Evolutionary conservation across 176 grass and related monocot species (phyloP).

Genomic region (Chloris gayana): DNA sequence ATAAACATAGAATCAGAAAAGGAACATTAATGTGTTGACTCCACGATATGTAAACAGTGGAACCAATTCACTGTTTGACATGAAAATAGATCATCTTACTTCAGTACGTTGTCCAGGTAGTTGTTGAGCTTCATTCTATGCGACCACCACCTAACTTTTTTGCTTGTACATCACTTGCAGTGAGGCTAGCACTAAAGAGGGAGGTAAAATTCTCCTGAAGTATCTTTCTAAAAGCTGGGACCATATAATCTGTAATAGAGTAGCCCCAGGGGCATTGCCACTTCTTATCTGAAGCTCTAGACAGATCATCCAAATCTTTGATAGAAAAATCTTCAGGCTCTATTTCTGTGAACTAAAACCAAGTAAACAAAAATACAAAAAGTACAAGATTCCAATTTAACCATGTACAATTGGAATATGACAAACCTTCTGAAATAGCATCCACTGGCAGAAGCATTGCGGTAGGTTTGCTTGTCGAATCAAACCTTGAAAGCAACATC

Average conservation of each 20-base stretch:
- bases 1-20: slow-evolving; percentile 28
- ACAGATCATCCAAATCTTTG: slow-evolving; percentile 37
- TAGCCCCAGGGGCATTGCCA: slow-evolving; percentile 84
- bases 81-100: slow-evolving; percentile 54
- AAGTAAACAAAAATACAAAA: slow-evolving; percentile 33
- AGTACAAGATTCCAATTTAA: slow-evolving; percentile 15
- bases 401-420: slow-evolving; percentile 4
- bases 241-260: slow-evolving; percentile 61
- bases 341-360: slow-evolving; percentile 49
- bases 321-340: slow-evolving; percentile 47
- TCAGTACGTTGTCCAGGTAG: slow-evolving; percentile 57
- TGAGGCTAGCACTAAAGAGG: slow-evolving; percentile 39
- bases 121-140: slow-evolving; percentile 72
- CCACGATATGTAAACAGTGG: not conserved
- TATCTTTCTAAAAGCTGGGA: slow-evolving; percentile 68
- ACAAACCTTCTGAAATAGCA: slow-evolving; percentile 60
- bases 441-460: slow-evolving; percentile 77
- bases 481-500: slow-evolving; percentile 85
- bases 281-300: slow-evolving; percentile 39
- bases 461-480: slow-evolving; percentile 63
- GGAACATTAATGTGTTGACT: slow-evolving; percentile 16
- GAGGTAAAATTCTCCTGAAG: slow-evolving; percentile 75
- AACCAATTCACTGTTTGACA: slow-evolving; percentile 31
- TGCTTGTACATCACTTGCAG: slow-evolving; percentile 43
- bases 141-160: slow-evolving; percentile 60